Evolutionary conservation across 1,139 yeast species (phyloP), one percentile per base, ranked within the genome.

Genomic region (Taphrina communis): DNA sequence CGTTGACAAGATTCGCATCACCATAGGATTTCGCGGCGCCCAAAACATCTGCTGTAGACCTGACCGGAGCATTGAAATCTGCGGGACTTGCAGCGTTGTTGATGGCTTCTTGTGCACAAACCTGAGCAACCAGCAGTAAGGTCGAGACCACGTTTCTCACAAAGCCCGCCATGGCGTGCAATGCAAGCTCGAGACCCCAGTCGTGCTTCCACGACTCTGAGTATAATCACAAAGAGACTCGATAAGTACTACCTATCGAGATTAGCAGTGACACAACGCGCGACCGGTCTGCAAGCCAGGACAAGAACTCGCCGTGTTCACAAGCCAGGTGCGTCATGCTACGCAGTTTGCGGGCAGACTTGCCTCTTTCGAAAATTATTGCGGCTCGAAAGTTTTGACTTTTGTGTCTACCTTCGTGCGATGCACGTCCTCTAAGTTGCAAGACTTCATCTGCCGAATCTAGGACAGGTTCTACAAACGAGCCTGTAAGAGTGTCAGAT

Each of bases 61-160:
- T 17, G 8, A 58, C 25, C 5, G 62, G 62, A 1, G 62, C 17
- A 31, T 42, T 14, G 41, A n/a, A 44, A 21, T 58, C 62, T 9
- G 25, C 41, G 7, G 39, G 19, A 9, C 42, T 25, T 6, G 62
- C 62, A 25, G 62, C 53, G 8, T 36, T 25, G 17, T 58, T 58
- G 62, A 58, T 41, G 8, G 62, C 62, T 35, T 58, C 36, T n/a
- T 58, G 51, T 25, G 62, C 62, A 25, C n/a, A 41, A 6, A 44
- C 62, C n/a, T 12, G 39, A 21, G 48, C 21, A 19, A 50, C n/a
- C 53, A 50, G 36, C 14, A 50, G 19, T n/a, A 11, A 7, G 48
- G n/a, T 14, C 48, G 48, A 44, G 19, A n/a, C 19, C 17, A 14
- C 48, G 2, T 4, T 25, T 25, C 31, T 25, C 31, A 25, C 4